Base-by-base conservation (phyloP, 2,329 filamentous ascomycete species). In the Xylariaceae sp. region DNA sequence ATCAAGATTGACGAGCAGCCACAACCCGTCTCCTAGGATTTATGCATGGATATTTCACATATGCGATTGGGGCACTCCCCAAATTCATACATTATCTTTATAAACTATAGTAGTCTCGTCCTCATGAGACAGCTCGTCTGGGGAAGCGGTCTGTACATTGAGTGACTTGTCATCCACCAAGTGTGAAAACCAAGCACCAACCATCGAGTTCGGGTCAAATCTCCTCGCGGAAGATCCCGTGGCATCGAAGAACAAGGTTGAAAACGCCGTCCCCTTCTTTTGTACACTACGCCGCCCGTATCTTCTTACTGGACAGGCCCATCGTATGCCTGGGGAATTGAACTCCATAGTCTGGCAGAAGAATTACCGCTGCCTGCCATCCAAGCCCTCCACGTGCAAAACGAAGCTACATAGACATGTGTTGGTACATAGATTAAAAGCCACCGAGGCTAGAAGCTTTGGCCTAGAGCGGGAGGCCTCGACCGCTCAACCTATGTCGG, bases 401-500 rank as follows among this genome's bases (percentile, higher is more conserved):
- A 42, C 40, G 54, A 49, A 50, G 49, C 50, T 51, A 50, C 46
- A 47, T 47, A 51, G 50, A 62, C 48, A 45, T 16, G 42, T 60
- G 63, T 66, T 64, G 59, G 60, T 65, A 67, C 63, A 65, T 58
- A 52, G 61, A 59, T 57, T 54, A 53, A 61, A 54, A 54, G 44
- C 41, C 54, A 55, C 47, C 50, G 53, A 50, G 51, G 50, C 48
- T 46, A 53, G 48, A 53, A 40, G 17, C 18, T n/a, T 28, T 43
- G 16, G 22, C 41, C 38, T 28, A 7, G 7, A 28, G 22, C 22
- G 22, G 22, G 7, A 28, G 7, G 4, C 22, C 22, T 28, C 22
- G 22, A 28, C 22, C 22, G 31, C 31, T 42, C 33, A 12, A 45
- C 13, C 42, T 39, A 40, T 33, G 11, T 10, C n/a, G n/a, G 17